These are phyloP conservation scores for Pleurotus eryngii DNA, from an alignment of 768 basidiomycete genomes.

Conservation along the genomic window DNA sequence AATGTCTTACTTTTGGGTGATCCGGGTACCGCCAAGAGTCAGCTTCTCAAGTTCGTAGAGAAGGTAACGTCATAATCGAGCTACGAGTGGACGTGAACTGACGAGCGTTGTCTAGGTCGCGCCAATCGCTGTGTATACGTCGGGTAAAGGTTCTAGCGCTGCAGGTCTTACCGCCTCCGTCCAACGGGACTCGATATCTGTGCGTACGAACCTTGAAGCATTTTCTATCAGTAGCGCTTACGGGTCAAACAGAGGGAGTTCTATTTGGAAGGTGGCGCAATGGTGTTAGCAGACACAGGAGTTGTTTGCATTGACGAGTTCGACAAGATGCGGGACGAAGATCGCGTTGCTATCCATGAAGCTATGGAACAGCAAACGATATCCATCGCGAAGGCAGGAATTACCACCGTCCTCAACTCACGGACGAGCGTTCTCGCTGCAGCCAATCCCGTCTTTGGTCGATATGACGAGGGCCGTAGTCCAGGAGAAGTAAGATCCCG, in stretches of 20 bases:
- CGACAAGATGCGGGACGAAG: slow-evolving; percentile 99
- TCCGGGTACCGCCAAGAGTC: slow-evolving; percentile 97
- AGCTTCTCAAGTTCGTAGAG: slow-evolving; percentile 97
- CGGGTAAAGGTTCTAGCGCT: slow-evolving; percentile 97
- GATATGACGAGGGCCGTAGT: slow-evolving; percentile 95
- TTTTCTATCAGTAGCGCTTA: background rate
- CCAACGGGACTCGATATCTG: slow-evolving; percentile 88
- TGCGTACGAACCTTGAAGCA: slow-evolving; percentile 32
- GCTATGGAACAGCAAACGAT: slow-evolving; percentile 99
- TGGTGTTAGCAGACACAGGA: slow-evolving; percentile 98
- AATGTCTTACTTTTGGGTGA: slow-evolving; percentile 96
- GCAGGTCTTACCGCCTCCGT: slow-evolving; percentile 98
- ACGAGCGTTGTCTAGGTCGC: slow-evolving; percentile 59
- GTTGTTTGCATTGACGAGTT: slow-evolving; percentile 99
- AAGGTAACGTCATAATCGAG: slow-evolving; percentile 48
- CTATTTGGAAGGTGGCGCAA: slow-evolving; percentile 97
- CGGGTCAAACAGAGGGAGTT: slow-evolving; percentile 75
- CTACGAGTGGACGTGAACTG: slow-evolving; percentile 1
- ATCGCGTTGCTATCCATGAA: slow-evolving; percentile 98
- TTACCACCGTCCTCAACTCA: slow-evolving; percentile 95
- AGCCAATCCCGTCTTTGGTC: slow-evolving; percentile 96
- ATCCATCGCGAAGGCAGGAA: slow-evolving; percentile 98
- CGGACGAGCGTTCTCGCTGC: slow-evolving; percentile 95
- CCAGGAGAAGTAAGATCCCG: slow-evolving; percentile 76
- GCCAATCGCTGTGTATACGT: slow-evolving; percentile 97